Base-by-base conservation (phyloP, 2,329 filamentous ascomycete genomes). In the Rosellinia necatrix region DNA sequence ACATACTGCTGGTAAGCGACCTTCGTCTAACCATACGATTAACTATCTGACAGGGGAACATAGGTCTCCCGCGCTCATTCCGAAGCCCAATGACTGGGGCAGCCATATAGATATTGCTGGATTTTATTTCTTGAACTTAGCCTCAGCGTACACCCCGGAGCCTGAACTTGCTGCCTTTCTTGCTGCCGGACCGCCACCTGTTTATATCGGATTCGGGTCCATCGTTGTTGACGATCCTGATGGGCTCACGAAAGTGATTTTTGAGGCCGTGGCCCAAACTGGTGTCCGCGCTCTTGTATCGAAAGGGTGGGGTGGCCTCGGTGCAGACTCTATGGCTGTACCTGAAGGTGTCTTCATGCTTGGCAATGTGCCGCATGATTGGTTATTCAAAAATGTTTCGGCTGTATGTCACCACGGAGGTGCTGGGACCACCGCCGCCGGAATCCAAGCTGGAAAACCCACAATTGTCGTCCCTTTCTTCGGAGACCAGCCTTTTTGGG, bases 401-500 rank as follows among this genome's bases (percentile, higher is more conserved):
- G 87, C 85, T 38, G 91, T 96, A 1, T 88, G 94, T 4, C 92
- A 96, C 68, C 91, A 96, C 61, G 92, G 91, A 19, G 91, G 92
- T 55, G 91, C 91, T 7, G 91, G 91, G 15, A 96, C 91, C 2
- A 96, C 91, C 1, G 91, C 91, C 1, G 90, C 91, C 1, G 91
- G 91, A n/a, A 90, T 96, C 58, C 83, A 88, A 15, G 83, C 86
- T 1, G 91, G 91, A 21, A 86, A 86, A 50, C 91, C 91, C 2
- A 96, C 91, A 0, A 83, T 94, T 2, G 81, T 96, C 2, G 86
- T 96, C 0, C 91, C 91, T 0, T 96, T 96, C 75, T 96, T 92
- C 67, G 90, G 90, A 1, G 90, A 93, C 64, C 90, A 93, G 70
- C 87, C 87, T 0, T 93, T 92, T 67, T 92, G 90, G 90, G 90